A percentile compares a stretch with the other conserved stretches of the same genome.
phyloP scores from a whole-genome alignment of 1,284 basidiomycete species.

The Rhodotorula sp. region DNA sequence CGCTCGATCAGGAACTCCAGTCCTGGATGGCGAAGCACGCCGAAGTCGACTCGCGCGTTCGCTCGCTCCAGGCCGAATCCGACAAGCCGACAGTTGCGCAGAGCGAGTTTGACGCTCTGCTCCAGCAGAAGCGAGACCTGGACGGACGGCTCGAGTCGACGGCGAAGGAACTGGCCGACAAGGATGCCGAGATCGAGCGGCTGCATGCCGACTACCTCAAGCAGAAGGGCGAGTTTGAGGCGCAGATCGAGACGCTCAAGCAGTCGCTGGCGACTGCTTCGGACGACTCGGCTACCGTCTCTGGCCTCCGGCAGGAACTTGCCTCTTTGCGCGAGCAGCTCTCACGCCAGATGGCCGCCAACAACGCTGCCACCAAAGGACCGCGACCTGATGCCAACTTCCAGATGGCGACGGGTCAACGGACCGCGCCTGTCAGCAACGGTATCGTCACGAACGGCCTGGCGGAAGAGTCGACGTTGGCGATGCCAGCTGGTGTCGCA shows the following conservation, averaged over 20 bases:
- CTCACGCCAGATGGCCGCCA: conserved; percentile 86
- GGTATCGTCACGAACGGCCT: conserved; percentile 7
- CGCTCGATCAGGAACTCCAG: conserved; percentile 80
- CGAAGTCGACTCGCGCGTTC: conserved; percentile 77
- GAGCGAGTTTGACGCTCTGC: conserved; percentile 71
- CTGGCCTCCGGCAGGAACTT: conserved; percentile 87
- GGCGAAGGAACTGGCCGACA: conserved; percentile 70
- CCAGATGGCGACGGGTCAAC: conserved; percentile 57
- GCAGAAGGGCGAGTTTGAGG: conserved; percentile 74
- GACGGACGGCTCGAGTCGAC: conserved; percentile 79
- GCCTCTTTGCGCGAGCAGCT: conserved; percentile 89
- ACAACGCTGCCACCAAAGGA: conserved; percentile 48
- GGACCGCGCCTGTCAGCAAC: conserved; percentile 13
- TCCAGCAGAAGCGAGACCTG: conserved; percentile 73
- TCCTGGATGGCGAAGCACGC: conserved; percentile 85
- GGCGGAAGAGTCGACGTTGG: neutral
- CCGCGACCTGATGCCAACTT: conserved; percentile 54
- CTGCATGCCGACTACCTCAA: conserved; percentile 73
- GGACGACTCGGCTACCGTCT: conserved; percentile 61
- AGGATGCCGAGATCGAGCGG: conserved; percentile 78
- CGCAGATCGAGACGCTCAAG: conserved; percentile 65
- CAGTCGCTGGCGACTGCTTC: conserved; percentile 44
- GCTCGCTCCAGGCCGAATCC: conserved; percentile 70
- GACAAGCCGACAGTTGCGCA: conserved; percentile 71
- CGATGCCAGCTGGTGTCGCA: conserved; percentile 14